These are phyloP conservation scores for Fusarium kyushuense DNA, from an alignment of 2,329 filamentous ascomycete genomes.

Conservation along the genomic window DNA sequence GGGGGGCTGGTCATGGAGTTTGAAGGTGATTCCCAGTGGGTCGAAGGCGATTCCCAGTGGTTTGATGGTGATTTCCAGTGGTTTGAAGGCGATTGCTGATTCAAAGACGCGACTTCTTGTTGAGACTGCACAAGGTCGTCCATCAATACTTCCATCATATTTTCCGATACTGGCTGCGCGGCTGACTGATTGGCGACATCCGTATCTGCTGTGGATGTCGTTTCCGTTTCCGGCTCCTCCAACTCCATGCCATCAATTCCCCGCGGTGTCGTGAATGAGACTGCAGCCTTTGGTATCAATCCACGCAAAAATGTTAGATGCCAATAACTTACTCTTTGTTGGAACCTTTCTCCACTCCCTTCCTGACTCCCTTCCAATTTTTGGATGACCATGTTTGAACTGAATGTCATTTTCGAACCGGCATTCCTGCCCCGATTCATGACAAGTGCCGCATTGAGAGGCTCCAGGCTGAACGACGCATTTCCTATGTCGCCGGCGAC, in stretches of 20 bases:
- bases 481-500: conserved; percentile 11
- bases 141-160: neutral
- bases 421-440: conserved; percentile 1
- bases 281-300: neutral
- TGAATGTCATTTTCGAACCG: conserved; percentile 12
- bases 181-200: rapidly evolving
- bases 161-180: rapidly evolving
- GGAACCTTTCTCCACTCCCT: neutral
- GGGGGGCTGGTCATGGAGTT: neutral
- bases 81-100: neutral
- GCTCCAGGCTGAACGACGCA: neutral
- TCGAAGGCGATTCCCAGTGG: no score
- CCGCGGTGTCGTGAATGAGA: conserved; percentile 1
- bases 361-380: neutral
- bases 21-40: neutral
- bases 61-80: neutral
- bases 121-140: rapidly evolving
- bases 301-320: rapidly evolving
- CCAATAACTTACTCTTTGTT: neutral
- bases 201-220: neutral
- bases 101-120: neutral
- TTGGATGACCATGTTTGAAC: conserved; percentile 7
- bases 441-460: neutral
- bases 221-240: neutral
- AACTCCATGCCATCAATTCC: neutral